These are phyloP conservation scores for Crataegus laevigata DNA, from an alignment of 306 rosid genomes.

Conservation along the genomic window DNA sequence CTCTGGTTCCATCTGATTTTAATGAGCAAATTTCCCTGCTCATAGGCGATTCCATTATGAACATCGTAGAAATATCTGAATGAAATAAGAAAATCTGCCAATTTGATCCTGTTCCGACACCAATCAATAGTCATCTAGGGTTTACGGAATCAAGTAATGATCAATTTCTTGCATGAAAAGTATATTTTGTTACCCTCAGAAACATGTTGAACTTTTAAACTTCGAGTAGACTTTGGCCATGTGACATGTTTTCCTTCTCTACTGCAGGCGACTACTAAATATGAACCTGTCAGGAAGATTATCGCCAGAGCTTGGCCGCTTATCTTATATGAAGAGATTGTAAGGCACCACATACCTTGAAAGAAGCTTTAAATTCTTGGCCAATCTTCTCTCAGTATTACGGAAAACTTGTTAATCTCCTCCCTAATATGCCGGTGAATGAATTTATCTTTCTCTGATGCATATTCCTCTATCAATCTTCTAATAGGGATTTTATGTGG, in stretches of 20 bases:
- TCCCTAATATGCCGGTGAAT: neutral
- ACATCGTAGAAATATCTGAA: neutral
- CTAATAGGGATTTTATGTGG: constrained; percentile 88
- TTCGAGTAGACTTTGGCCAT: constrained; percentile 1
- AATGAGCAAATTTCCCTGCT: neutral
- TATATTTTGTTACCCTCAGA: neutral
- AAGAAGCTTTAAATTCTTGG: neutral
- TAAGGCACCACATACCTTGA: constrained; percentile 27
- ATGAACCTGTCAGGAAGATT: constrained; percentile 59
- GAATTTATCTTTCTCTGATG: constrained; percentile 26
- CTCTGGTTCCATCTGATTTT: neutral
- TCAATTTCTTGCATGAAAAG: neutral
- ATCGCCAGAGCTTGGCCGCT: constrained; percentile 71
- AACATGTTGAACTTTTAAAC: neutral
- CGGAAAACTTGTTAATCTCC: neutral
- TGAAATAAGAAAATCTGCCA: neutral
- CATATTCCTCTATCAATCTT: constrained; percentile 11
- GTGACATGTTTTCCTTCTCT: constrained; percentile 4
- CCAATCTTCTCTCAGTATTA: neutral
- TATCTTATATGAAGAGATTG: constrained; percentile 54
- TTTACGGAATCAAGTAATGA: neutral
- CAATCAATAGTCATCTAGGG: neutral
- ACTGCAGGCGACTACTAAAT: constrained; percentile 60
- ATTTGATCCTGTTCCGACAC: constrained; percentile 1
- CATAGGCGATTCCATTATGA: neutral